Evolutionary conservation across 2,329 filamentous ascomycete species (phyloP), one percentile per base, ranked within the genome.

Genomic region (Gaeumannomyces sp.): DNA sequence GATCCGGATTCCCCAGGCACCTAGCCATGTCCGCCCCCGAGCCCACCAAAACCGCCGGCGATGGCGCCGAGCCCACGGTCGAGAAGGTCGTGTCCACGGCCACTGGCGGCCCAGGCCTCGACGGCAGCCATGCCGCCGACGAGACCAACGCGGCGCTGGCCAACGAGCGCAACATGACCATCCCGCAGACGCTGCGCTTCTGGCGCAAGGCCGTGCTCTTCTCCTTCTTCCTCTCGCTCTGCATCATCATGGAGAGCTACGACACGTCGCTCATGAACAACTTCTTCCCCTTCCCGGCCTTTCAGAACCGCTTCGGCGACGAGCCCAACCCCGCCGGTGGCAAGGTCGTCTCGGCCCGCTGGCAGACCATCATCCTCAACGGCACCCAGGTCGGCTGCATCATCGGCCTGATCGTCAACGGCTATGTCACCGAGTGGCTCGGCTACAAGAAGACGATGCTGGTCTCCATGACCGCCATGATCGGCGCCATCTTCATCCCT

Each of bases 291-390:
- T 62, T 33, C 60, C 68, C 69, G 2, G 68, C 71, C 31, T 72
- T 72, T 56, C 66, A 71, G 56, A 64, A 61, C 6, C 65, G 70
- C 35, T 76, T 73, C 61, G 74, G 74, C 1, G 68, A 71, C 38
- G 73, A 70, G 64, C 69, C 72, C 58, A 71, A 72, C 61, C 61
- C 80, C 13, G 60, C 69, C 45, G 71, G 72, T 22, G 68, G 67
- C 19, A 76, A 74, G 63, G 73, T 83, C 66, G 72, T 85, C 29
- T 74, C 78, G 0, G 78, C 80, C 0, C 68, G 77, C 0, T 88
- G 85, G 85, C 84, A 87, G 71, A 81, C 82, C 1, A 84, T 79
- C 0, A 70, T 88, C 2, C 80, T 78, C 8, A 85, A 85, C 64
- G 84, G 81, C n/a, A 80, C 81, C 0, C 75, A 79, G 2, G 80